Conservation (phyloP, 352 stramenopile genomes). For the Phytophthora pisi region DNA sequence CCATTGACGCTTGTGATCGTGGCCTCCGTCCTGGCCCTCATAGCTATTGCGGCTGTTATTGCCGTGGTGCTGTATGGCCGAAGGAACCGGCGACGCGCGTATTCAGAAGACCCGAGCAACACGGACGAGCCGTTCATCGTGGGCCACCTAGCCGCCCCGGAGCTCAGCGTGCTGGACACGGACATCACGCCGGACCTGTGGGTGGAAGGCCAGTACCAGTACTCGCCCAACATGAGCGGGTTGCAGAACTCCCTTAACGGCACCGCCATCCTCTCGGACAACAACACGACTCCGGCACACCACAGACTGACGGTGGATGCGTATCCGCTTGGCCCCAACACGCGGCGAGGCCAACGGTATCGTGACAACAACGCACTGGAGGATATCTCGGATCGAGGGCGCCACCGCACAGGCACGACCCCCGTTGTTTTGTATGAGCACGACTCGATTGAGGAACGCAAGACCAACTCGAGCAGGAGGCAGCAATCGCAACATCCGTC, state of each 20-base stretch:
- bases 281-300: constrained; percentile 34
- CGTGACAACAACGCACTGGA: constrained; percentile 19
- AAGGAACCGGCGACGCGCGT: constrained; percentile 28
- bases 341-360: constrained; percentile 13
- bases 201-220: constrained; percentile 40
- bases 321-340: constrained; percentile 26
- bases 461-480: constrained; percentile 31
- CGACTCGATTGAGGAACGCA: constrained; percentile 27
- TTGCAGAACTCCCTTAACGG: constrained; percentile 36
- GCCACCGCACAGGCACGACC: constrained; percentile 28
- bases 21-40: constrained; percentile 26
- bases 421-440: constrained; percentile 45
- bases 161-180: constrained; percentile 37
- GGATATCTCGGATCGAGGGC: constrained; percentile 32
- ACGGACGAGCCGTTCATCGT: constrained; percentile 37
- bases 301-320: constrained; percentile 41
- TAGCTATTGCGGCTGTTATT: constrained; percentile 37
- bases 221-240: constrained; percentile 39
- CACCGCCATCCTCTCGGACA: constrained; percentile 48
- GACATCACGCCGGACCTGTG: constrained; percentile 40
- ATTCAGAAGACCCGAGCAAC: constrained; percentile 26
- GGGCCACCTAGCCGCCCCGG: constrained; percentile 22
- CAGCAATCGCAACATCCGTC: constrained; percentile 7
- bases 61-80: constrained; percentile 33
- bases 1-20: constrained; percentile 35